Percentiles rank a stretch among this genome's conserved stretches.
Conservation (phyloP, 305 asterid genomes). For the Fraxinus platypoda region DNA sequence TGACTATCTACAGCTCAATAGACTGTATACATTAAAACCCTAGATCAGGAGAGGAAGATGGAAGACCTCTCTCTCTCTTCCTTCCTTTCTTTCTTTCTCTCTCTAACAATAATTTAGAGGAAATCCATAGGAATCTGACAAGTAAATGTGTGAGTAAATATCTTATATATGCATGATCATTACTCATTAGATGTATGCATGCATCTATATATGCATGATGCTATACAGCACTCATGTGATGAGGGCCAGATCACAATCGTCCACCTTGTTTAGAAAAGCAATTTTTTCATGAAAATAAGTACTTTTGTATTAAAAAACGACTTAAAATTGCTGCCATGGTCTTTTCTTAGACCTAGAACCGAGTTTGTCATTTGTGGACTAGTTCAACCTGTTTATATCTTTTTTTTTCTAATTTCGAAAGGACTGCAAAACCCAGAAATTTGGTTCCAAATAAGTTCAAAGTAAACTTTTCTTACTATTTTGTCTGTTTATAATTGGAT, state of each 20-base stretch:
- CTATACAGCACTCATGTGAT: not conserved
- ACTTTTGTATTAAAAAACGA: not conserved
- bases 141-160: not conserved
- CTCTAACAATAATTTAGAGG: constrained; percentile 19
- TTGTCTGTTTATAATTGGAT: constrained; percentile 2
- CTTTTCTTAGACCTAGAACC: not conserved
- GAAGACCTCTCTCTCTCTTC: constrained; percentile 25
- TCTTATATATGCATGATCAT: not conserved
- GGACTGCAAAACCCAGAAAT: not conserved
- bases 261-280: constrained; percentile 25
- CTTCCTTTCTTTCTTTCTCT: not conserved
- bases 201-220: not conserved
- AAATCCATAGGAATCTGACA: not conserved
- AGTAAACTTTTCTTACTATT: not conserved
- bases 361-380: not conserved
- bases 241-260: not conserved
- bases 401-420: not conserved
- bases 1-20: constrained; percentile 19
- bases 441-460: not conserved
- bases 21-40: constrained; percentile 48
- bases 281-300: not conserved
- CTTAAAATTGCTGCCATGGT: not conserved
- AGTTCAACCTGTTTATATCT: not conserved
- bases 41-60: constrained; percentile 42
- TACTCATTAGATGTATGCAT: not conserved